phyloP scores from a whole-genome alignment of 768 basidiomycete species.

The Xerocomellus chrysenteron region DNA sequence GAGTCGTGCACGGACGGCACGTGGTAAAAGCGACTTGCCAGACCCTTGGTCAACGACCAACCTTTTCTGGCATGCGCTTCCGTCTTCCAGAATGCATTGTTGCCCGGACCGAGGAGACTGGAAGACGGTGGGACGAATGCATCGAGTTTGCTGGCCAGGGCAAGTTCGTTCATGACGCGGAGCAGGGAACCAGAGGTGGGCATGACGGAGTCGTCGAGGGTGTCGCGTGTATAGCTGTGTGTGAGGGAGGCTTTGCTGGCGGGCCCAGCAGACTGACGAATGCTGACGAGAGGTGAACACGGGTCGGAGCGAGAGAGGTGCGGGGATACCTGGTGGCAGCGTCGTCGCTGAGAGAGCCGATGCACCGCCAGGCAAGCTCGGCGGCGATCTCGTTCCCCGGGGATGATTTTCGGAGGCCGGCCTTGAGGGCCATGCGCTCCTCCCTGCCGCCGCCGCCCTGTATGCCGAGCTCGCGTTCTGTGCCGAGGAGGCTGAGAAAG shows the following conservation, averaged over 20 bases:
- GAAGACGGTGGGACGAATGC: constrained; percentile 9
- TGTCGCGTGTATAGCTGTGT: constrained; percentile 71
- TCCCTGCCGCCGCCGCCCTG: constrained; percentile 28
- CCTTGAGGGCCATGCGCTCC: constrained; percentile 61
- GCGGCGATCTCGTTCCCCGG: constrained; percentile 75
- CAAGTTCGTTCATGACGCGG: constrained; percentile 22
- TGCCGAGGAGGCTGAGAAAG: constrained; percentile 67
- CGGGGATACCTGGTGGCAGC: constrained; percentile 74
- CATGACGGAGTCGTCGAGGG: constrained; percentile 27
- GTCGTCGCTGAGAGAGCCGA: constrained; percentile 65
- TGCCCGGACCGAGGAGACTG: constrained; percentile 18
- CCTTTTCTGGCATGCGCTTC: constrained; percentile 23
- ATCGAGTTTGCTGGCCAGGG: constrained; percentile 22
- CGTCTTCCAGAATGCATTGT: constrained; percentile 29
- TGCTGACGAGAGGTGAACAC: constrained; percentile 43
- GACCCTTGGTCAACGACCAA: constrained; percentile 20
- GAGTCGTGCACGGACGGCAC: not conserved
- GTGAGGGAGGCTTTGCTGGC: constrained; percentile 80
- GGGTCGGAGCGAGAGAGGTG: not conserved
- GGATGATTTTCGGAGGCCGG: constrained; percentile 45
- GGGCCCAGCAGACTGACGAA: constrained; percentile 80
- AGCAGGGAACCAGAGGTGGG: constrained; percentile 25
- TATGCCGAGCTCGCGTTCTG: constrained; percentile 68
- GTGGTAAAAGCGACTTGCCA: constrained; percentile 16
- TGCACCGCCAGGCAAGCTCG: constrained; percentile 75